Conservation (phyloP, 306 rosid species). For the Hylodesmum podocarpum region DNA sequence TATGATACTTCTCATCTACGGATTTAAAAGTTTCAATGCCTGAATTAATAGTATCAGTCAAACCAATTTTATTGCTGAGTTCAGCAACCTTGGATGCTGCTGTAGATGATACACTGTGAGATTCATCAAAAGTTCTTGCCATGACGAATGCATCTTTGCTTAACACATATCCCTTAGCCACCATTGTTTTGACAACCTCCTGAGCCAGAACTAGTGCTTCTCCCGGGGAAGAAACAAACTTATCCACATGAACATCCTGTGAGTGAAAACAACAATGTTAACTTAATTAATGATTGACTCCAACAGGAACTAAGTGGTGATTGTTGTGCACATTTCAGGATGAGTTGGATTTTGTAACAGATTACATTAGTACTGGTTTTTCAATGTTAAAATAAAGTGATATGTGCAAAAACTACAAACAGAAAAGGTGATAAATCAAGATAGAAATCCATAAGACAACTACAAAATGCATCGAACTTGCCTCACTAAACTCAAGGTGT, state of each 20-base stretch:
- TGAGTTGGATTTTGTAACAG: neutral
- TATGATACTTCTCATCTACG: conserved; percentile 75
- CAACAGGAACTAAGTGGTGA: neutral
- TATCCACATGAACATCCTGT: conserved; percentile 53
- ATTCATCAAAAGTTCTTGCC: conserved; percentile 89
- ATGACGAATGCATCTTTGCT: conserved; percentile 76
- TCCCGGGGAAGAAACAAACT: conserved; percentile 59
- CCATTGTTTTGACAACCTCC: conserved; percentile 83
- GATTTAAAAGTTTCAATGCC: conserved; percentile 71
- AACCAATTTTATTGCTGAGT: conserved; percentile 69
- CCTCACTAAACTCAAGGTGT: neutral
- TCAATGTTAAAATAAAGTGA: neutral
- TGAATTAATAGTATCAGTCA: conserved; percentile 65
- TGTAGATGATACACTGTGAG: conserved; percentile 61
- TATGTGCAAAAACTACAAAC: neutral
- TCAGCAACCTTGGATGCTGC: conserved; percentile 77
- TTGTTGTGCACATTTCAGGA: neutral
- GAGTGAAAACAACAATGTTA: neutral
- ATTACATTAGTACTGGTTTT: neutral
- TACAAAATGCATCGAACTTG: neutral
- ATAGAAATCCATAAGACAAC: conserved; percentile 3
- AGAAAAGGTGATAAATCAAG: neutral
- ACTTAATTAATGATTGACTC: neutral
- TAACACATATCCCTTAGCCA: conserved; percentile 82
- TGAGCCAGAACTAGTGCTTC: conserved; percentile 80